Base-by-base conservation (phyloP, 176 grass and related monocot species). In the Triticum urartu region DNA sequence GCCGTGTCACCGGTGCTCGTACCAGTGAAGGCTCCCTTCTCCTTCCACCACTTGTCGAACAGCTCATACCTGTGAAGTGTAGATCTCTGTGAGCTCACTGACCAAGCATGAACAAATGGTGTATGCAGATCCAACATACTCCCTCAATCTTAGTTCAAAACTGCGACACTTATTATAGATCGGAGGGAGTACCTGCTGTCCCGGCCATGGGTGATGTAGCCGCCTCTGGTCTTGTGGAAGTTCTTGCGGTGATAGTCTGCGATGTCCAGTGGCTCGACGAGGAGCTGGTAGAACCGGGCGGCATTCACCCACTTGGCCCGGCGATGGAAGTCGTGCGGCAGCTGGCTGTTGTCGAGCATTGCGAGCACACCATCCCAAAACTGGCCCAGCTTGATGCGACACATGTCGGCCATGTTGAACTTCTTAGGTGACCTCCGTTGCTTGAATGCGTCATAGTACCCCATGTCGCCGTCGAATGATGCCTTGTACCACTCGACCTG, bases 401-500 rank as follows among this genome's bases (percentile, higher is more conserved):
- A 79, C 9, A 99, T 64, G 87, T 99, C 87, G 15, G 81, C 92
- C 60, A 65, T 90, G 33, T 3, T 0, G 58, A 89, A 93, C 63
- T 91, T 94, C 79, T 78, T 96, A 0, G 83, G 75, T 9, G 88
- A 82, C n/a, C 68, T 87, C 64, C 48, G 90, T 32, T 87, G 80
- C 92, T 99, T 99, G 89, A 97, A 99, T 0, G 90, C 88, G 50
- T 99, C 97, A 4, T 99, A 99, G 80, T 99, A 99, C 18, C 94
- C 97, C 39, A 74, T 89, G 63, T 96, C 87, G 8, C 12, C n/a
- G 66, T 99, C 97, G 3, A 88, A 99, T 52, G 87, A 60, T 9
- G 72, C 71, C 86, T 99, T 99, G 79, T 99, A 99, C 97, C 97
- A 99, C 72, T 99, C 97, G 2, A 99, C 85, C 88, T 99, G 92